phyloP scores from a whole-genome alignment of 768 basidiomycete genomes.

The Calvatia gigantea region DNA sequence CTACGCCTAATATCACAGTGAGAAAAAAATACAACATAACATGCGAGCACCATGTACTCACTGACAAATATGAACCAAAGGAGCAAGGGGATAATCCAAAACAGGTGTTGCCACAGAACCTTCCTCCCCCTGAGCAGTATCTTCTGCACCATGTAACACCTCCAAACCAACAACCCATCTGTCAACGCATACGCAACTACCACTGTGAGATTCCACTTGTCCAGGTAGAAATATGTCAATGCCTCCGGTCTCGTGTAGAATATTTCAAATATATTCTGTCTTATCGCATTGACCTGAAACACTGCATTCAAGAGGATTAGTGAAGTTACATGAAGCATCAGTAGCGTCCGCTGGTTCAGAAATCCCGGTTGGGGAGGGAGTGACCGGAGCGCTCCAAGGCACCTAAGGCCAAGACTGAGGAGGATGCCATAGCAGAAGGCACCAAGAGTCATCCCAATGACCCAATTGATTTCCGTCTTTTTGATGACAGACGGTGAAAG shows the following conservation, averaged over 20 bases:
- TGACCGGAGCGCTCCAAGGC: neutral
- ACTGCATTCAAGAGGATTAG: neutral
- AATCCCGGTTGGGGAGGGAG: neutral
- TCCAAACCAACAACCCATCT: conserved; percentile 6
- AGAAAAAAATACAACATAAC: too few species aligned
- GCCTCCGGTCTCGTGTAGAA: neutral
- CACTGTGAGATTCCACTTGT: neutral
- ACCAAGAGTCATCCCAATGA: conserved; percentile 1
- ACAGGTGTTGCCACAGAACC: neutral
- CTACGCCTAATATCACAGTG: neutral
- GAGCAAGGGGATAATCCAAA: neutral
- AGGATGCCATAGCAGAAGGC: neutral
- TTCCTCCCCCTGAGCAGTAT: neutral
- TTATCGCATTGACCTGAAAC: neutral
- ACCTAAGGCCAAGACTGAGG: neutral
- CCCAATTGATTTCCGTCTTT: conserved; percentile 1
- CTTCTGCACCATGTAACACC: conserved; percentile 9
- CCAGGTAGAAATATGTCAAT: neutral
- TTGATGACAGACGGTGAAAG: neutral
- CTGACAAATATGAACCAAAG: neutral
- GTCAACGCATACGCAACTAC: neutral
- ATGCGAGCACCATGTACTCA: too few species aligned
- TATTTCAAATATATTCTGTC: neutral
- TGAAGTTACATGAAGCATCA: neutral
- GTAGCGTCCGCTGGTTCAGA: neutral